phyloP scores from a whole-genome alignment of 1,139 yeast species.

The Candida labiduridarum region DNA sequence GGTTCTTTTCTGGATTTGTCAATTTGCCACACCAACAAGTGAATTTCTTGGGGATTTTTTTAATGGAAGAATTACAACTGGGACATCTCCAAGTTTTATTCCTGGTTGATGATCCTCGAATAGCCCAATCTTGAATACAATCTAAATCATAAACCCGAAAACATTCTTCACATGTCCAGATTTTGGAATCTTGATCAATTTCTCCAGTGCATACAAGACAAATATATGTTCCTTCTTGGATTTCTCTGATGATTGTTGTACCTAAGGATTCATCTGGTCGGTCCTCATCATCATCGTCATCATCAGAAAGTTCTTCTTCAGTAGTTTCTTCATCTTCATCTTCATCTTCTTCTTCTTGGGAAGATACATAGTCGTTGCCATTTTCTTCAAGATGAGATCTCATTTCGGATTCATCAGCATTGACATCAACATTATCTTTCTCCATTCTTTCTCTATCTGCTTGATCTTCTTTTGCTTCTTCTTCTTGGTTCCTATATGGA shows the following conservation, averaged over 20 bases:
- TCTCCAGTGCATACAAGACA: slow-evolving; percentile 88
- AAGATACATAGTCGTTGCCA: neutral
- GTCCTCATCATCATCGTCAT: slow-evolving; percentile 7
- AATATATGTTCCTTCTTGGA: slow-evolving; percentile 66
- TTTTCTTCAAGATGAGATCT: slow-evolving; percentile 10
- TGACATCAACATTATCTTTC: neutral
- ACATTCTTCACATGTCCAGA: slow-evolving; percentile 78
- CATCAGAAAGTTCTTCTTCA: slow-evolving; percentile 10
- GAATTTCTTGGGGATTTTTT: slow-evolving; percentile 58
- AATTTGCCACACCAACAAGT: slow-evolving; percentile 92
- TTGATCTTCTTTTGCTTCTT: neutral
- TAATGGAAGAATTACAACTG: slow-evolving; percentile 65
- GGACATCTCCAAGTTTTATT: slow-evolving; percentile 83
- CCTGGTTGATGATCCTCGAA: slow-evolving; percentile 68
- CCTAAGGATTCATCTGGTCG: slow-evolving; percentile 32
- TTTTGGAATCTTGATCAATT: slow-evolving; percentile 61
- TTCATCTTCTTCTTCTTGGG: slow-evolving; percentile 8
- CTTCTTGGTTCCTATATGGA: slow-evolving; percentile 1
- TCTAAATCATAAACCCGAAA: slow-evolving; percentile 79
- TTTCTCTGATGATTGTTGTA: slow-evolving; percentile 51
- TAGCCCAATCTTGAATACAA: slow-evolving; percentile 84
- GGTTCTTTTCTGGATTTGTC: slow-evolving; percentile 63
- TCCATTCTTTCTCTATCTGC: neutral
- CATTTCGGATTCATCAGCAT: slow-evolving; percentile 12
- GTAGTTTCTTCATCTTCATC: slow-evolving; percentile 6